Base-by-base conservation (phyloP, 1,139 yeast genomes). In the Debaryomyces fabryi region DNA sequence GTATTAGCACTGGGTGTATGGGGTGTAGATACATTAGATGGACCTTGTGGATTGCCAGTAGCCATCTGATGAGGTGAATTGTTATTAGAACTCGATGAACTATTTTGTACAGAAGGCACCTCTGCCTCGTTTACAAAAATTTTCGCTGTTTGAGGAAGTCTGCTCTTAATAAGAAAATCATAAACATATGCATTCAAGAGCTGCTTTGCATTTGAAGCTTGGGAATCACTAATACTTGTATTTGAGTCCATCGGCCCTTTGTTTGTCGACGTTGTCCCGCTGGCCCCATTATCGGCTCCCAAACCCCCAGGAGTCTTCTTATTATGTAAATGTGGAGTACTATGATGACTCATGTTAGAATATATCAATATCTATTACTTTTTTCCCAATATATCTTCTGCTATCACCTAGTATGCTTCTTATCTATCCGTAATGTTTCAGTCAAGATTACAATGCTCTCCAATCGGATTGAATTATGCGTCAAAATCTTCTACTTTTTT, bases 141-240 rank as follows among this genome's bases (percentile, higher is more conserved):
- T 49, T 76, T 75, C 2, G 97, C 96, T 1, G 96, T 83, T 49
- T 83, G 84, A 9, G 81, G 77, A 47, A 89, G 74, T 39, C 88
- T 79, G 49, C 88, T 84, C 66, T 91, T 91, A 59, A 87, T 68
- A 52, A 92, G 73, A 60, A 90, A 92, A 68, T 92, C 97, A 63
- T 89, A 88, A 38, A 92, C 86, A 65, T 90, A 91, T 15, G 92
- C 89, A 61, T 91, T 88, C 53, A 92, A 72, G 44, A 88, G 69
- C 63, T 86, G 91, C 60, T 82, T 81, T 6, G 87, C 75, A 53
- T 78, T 80, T 32, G 78, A 67, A 3, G 87, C 85, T 34, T 73
- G 76, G 15, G 78, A 60, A 58, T 83, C 88, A 42, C 71, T 66
- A 21, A 78, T 63, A 39, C 62, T 64, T 6, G 29, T 41, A 25